A percentile compares a stretch with the other conserved stretches of the same genome.
Conservation (phyloP, 148 eudicot genomes). For the Mesembryanthemum crystallinum region DNA sequence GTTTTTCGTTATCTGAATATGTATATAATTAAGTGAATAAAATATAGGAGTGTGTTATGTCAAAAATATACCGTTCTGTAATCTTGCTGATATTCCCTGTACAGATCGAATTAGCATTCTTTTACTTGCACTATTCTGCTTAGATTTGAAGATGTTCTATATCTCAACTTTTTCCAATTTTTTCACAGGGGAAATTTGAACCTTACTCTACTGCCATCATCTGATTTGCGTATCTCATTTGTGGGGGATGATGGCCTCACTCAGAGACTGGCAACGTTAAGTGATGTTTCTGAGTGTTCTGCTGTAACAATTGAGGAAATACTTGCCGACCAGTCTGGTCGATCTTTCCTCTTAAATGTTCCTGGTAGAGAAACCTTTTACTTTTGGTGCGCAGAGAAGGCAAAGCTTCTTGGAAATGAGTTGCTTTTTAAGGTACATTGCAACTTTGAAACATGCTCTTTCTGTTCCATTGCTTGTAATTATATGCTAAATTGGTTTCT, state of each 20-base stretch:
- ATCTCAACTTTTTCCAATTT: not conserved
- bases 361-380: conserved; percentile 43
- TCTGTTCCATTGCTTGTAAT: not conserved
- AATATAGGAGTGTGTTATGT: not conserved
- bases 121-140: not conserved
- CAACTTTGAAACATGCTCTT: not conserved
- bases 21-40: not conserved
- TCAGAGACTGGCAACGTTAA: conserved; percentile 66
- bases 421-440: conserved; percentile 68
- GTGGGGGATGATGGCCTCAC: conserved; percentile 67
- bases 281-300: conserved; percentile 37
- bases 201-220: conserved; percentile 76
- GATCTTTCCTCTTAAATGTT: conserved; percentile 61
- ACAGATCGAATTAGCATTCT: not conserved
- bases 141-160: conserved; percentile 6
- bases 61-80: not conserved
- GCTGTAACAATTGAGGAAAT: conserved; percentile 59
- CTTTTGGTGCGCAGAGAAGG: conserved; percentile 93
- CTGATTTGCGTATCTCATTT: conserved; percentile 73
- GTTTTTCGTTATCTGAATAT: not conserved
- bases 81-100: not conserved
- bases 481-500: not conserved
- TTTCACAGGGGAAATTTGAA: conserved; percentile 74
- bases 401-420: conserved; percentile 68
- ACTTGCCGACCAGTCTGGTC: conserved; percentile 68